These are phyloP conservation scores for Aristolochia californica DNA, from an alignment of 164 flowering plant genomes.

Conservation along the genomic window DNA sequence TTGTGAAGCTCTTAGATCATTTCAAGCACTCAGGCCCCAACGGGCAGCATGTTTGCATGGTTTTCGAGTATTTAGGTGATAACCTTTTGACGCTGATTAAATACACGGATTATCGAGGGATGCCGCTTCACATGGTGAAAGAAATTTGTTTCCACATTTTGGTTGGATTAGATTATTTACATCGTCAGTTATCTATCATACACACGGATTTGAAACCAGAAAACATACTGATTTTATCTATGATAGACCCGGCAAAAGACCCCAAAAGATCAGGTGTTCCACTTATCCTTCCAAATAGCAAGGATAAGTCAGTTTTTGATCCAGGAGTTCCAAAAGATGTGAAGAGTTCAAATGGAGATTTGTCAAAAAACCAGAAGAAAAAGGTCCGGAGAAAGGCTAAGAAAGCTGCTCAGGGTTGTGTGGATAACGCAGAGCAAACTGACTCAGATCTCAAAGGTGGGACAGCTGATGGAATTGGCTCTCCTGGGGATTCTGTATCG, in stretches of 20 bases:
- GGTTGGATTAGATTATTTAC: conserved; percentile 87
- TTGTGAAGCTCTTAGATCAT: conserved; percentile 85
- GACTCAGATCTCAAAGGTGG: conserved; percentile 24
- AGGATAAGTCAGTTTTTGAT: conserved; percentile 31
- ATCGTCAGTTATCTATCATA: conserved; percentile 69
- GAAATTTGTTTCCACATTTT: conserved; percentile 66
- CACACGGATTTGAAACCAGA: conserved; percentile 97
- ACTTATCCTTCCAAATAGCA: conserved; percentile 41
- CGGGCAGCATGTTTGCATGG: conserved; percentile 97
- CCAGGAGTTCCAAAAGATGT: conserved; percentile 28
- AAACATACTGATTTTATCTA: conserved; percentile 64
- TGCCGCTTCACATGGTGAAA: conserved; percentile 68
- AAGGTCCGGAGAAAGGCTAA: conserved; percentile 70
- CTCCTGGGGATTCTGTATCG: conserved; percentile 12
- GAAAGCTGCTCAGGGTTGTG: conserved; percentile 57
- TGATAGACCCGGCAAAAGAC: conserved; percentile 78
- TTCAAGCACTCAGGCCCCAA: conserved; percentile 96
- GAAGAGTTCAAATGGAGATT: conserved; percentile 48
- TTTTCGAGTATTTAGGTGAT: conserved; percentile 89
- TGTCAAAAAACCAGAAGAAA: conserved; percentile 69
- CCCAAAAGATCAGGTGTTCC: conserved; percentile 61
- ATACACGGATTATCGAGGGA: conserved; percentile 63
- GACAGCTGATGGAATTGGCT: conserved; percentile 19
- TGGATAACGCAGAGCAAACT: conserved; percentile 43
- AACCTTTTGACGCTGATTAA: conserved; percentile 83